Conservation (phyloP, 768 basidiomycete genomes). For the Tephrocybe sp. region DNA sequence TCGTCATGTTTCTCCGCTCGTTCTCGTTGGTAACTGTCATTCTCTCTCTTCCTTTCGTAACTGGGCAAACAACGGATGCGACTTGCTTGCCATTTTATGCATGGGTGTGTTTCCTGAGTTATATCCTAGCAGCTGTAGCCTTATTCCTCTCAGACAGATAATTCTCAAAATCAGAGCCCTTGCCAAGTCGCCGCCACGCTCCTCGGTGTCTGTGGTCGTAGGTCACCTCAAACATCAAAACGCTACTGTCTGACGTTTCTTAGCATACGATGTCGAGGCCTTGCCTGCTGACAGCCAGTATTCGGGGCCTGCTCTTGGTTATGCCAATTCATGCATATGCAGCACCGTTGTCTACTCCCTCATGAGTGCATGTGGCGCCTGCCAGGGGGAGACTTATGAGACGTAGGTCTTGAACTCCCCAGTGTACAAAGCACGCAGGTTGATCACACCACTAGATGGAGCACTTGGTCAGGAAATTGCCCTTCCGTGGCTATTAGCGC, state of each 20-base stretch:
- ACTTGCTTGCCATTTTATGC: conserved; percentile 40
- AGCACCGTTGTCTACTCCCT: conserved; percentile 56
- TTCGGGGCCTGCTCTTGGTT: conserved; percentile 36
- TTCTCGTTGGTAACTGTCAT: conserved; percentile 22
- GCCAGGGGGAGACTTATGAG: conserved; percentile 45
- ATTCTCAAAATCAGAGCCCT: conserved; percentile 47
- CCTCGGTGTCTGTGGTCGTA: conserved; percentile 43
- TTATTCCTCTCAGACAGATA: conserved; percentile 39
- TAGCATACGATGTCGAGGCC: conserved; percentile 33
- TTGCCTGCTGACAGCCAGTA: conserved; percentile 34
- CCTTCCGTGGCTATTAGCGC: conserved; percentile 30
- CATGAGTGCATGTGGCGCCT: conserved; percentile 57
- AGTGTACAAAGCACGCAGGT: conserved; percentile 4
- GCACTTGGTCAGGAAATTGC: conserved; percentile 50
- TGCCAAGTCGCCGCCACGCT: conserved; percentile 46
- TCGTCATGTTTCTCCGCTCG: conserved; percentile 23
- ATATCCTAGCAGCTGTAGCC: background rate
- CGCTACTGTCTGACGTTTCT: background rate
- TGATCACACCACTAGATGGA: conserved; percentile 42
- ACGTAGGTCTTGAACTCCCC: conserved; percentile 26
- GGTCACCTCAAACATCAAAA: conserved; percentile 15
- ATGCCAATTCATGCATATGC: conserved; percentile 49
- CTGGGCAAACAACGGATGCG: conserved; percentile 37
- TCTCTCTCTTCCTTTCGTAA: conserved; percentile 16
- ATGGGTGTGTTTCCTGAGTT: conserved; percentile 33